A percentile compares a stretch with the other conserved stretches of the same genome.
Evolutionary conservation across 352 stramenopile species (phyloP).

Genomic region (Pythium insidiosum): DNA sequence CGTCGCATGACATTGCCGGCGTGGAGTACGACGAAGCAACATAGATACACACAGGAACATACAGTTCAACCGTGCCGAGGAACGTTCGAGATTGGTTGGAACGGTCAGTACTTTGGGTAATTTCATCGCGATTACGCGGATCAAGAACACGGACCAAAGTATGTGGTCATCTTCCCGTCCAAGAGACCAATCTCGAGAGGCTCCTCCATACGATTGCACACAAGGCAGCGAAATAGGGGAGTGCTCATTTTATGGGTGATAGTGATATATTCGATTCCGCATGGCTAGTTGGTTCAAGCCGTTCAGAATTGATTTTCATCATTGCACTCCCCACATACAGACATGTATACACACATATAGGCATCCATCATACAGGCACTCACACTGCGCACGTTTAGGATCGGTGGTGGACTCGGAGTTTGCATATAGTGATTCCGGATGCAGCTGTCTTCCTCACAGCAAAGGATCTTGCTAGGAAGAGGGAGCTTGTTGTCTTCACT

Average conservation of each 20-base stretch:
- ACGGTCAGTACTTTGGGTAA: conserved; percentile 84
- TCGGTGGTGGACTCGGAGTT: conserved; percentile 56
- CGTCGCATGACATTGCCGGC: conserved; percentile 75
- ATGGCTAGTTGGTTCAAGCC: conserved; percentile 90
- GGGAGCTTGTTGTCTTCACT: conserved; percentile 85
- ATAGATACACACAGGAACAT: conserved; percentile 15
- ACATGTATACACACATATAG: conserved; percentile 13
- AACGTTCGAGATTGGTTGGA: no score
- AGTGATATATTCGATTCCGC: conserved; percentile 88
- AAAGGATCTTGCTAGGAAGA: conserved; percentile 72
- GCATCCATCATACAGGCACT: conserved; percentile 13
- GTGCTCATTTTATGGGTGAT: conserved; percentile 92
- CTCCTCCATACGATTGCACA: conserved; percentile 10
- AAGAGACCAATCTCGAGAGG: no score
- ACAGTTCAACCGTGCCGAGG: no score
- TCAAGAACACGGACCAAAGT: conserved; percentile 91
- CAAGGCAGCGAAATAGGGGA: conserved; percentile 17
- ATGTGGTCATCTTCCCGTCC: conserved; percentile 72
- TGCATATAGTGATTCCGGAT: conserved; percentile 89
- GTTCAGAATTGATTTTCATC: conserved; percentile 78
- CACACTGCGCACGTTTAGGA: no score
- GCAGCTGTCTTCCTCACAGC: conserved; percentile 71
- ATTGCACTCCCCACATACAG: conserved; percentile 39
- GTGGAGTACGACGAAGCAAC: conserved; percentile 84
- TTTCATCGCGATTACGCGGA: conserved; percentile 89